Evolutionary conservation across 257 asterid genomes (phyloP).

Genomic region (Lithospermum erythrorhizon): DNA sequence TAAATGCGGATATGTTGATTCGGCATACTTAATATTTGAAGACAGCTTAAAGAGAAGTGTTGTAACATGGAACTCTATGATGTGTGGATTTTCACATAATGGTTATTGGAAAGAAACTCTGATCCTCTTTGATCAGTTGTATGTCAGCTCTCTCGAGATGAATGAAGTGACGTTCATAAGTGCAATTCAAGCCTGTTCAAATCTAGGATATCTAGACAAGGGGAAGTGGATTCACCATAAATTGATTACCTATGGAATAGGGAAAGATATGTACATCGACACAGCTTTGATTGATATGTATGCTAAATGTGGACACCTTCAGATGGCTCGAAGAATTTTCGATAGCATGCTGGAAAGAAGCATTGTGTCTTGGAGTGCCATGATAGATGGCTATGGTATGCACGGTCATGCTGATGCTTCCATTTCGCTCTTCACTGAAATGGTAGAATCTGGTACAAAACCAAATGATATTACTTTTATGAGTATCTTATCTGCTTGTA

Average conservation of each 20-base stretch:
- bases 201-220: constrained; percentile 46
- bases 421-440: constrained; percentile 37
- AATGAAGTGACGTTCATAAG: constrained; percentile 71
- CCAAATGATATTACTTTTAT: constrained; percentile 66
- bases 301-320: constrained; percentile 73
- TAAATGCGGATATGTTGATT: constrained; percentile 44
- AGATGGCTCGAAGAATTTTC: constrained; percentile 49
- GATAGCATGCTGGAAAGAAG: constrained; percentile 40
- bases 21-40: constrained; percentile 40
- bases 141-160: constrained; percentile 27
- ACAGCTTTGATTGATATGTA: constrained; percentile 69
- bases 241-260: constrained; percentile 38
- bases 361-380: constrained; percentile 72
- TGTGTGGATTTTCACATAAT: constrained; percentile 65
- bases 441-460: constrained; percentile 48
- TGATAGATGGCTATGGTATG: constrained; percentile 72
- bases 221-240: constrained; percentile 86
- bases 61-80: constrained; percentile 79
- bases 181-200: constrained; percentile 71
- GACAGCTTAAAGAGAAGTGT: constrained; percentile 26
- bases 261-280: constrained; percentile 42
- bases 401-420: constrained; percentile 59
- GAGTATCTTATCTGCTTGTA: constrained; percentile 73
- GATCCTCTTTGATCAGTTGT: constrained; percentile 47
- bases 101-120: constrained; percentile 55